Base-by-base conservation (phyloP, 2,329 filamentous ascomycete species). In the Fusarium praegraminearum region DNA sequence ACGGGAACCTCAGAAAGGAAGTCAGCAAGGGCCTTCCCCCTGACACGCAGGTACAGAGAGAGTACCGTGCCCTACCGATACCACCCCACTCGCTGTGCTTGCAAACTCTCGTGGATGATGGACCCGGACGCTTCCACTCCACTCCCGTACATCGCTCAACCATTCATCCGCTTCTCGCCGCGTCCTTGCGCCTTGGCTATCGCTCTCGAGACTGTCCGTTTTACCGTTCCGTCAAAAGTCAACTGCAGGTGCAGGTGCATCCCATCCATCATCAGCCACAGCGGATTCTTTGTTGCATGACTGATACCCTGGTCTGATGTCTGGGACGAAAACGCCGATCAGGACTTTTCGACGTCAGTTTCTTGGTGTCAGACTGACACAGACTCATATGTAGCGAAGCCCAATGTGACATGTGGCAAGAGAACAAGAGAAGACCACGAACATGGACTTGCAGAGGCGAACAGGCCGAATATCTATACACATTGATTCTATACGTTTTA, bases 131-230 rank as follows among this genome's bases (percentile, higher is more conserved):
- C 56, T 69, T 26, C 62, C 57, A 57, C 62, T 67, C 67, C 67
- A 70, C 67, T 67, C 32, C 40, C 50, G 57, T 51, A 63, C 54
- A 53, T 57, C 38, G 49, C 24, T 26, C 64, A 38, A 58, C 52
- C 56, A 62, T 70, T 51, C 63, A 68, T 62, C 62, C 52, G 18
- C 41, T 72, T 35, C 60, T 75, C 72, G 72, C 70, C 72, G 72
- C 73, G 59, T 73, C 52, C 64, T 72, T 75, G 72, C 70, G 71
- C 72, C 72, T 68, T 70, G 72, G 62, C 71, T 71, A 67, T 71
- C 18, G 24, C 41, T 44, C 22, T 28, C 7, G 15, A 44, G 41
- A 26, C 43, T 68, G 44, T 68, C 43, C 47, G 44, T 46, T 46
- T 18, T 46, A 46, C 43, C 43, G 43, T 46, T 26, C 44, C 44